phyloP scores from a whole-genome alignment of 352 stramenopile genomes.

The Lagenidium sp. region DNA sequence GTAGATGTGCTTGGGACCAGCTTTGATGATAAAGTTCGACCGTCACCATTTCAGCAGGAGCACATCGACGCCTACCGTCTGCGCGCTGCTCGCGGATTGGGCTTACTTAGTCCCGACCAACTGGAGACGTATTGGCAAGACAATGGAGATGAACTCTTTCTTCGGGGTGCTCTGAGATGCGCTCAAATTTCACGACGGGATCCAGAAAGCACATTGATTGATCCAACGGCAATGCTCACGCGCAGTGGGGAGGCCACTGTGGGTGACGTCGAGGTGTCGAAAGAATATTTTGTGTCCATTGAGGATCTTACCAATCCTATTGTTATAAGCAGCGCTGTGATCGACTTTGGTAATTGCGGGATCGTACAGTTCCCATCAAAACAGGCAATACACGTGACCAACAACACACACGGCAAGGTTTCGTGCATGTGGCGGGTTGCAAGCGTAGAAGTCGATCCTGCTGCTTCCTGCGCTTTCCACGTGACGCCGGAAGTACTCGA shows the following conservation, averaged over 20 bases:
- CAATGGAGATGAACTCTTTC: conserved; percentile 53
- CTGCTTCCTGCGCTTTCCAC: conserved; percentile 59
- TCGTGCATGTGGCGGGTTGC: conserved; percentile 66
- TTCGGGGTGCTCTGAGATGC: conserved; percentile 36
- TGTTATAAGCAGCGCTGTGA: conserved; percentile 20
- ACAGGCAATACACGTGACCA: conserved; percentile 71
- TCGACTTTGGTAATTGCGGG: conserved; percentile 78
- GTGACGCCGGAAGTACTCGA: conserved; percentile 68
- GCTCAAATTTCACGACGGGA: no score
- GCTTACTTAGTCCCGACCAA: conserved; percentile 68
- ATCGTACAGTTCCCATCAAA: conserved; percentile 51
- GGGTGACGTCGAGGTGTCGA: conserved; percentile 54
- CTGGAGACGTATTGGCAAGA: conserved; percentile 68
- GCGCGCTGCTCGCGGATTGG: conserved; percentile 44
- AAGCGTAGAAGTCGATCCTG: conserved; percentile 12
- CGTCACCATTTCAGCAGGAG: conserved; percentile 86
- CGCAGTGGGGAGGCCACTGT: conserved; percentile 78
- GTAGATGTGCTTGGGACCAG: conserved; percentile 87
- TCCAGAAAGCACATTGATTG: no score
- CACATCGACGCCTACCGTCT: conserved; percentile 85
- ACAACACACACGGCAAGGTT: conserved; percentile 85
- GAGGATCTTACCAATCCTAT: conserved; percentile 54
- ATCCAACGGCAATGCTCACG: no score
- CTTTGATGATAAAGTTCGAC: conserved; percentile 83
- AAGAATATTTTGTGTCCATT: conserved; percentile 79